Evolutionary conservation across 306 rosid genomes (phyloP).

Genomic region (Cercis canadensis): DNA sequence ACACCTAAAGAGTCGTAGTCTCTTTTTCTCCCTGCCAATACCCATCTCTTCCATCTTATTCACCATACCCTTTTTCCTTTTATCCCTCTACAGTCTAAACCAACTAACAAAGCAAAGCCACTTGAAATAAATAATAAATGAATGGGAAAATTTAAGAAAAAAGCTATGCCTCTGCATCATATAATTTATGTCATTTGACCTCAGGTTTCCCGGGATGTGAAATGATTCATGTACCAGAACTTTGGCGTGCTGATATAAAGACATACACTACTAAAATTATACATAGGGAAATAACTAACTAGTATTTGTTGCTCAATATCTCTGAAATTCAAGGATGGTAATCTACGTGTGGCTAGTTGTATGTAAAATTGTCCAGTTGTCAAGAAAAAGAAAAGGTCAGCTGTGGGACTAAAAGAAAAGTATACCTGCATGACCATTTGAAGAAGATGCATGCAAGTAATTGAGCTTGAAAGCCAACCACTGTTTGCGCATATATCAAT

Average conservation of each 20-base stretch:
- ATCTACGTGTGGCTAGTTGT: background rate
- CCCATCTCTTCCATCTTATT: no score
- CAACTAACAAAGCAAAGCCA: background rate
- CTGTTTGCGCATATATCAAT: conserved; percentile 96
- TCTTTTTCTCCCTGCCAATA: no score
- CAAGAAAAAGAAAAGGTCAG: conserved; percentile 15
- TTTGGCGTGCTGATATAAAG: conserved; percentile 1
- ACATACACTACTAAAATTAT: background rate
- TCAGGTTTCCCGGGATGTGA: background rate
- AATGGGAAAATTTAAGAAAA: background rate
- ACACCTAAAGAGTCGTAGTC: no score
- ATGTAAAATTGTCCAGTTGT: conserved; percentile 26
- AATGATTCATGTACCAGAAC: conserved; percentile 5
- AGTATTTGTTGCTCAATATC: conserved; percentile 12
- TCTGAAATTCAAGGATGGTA: conserved; percentile 4
- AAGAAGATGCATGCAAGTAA: conserved; percentile 91
- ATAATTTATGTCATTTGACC: background rate
- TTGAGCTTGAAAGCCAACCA: conserved; percentile 92
- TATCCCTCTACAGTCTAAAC: no score
- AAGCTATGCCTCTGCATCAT: background rate
- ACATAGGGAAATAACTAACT: background rate
- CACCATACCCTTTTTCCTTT: no score
- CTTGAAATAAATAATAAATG: background rate
- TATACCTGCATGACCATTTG: conserved; percentile 98
- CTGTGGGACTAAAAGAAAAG: conserved; percentile 26